Evolutionary conservation across 805 yeast species (phyloP), one percentile per base, ranked within the genome.

Genomic region (Metschnikowia kofuensis): DNA sequence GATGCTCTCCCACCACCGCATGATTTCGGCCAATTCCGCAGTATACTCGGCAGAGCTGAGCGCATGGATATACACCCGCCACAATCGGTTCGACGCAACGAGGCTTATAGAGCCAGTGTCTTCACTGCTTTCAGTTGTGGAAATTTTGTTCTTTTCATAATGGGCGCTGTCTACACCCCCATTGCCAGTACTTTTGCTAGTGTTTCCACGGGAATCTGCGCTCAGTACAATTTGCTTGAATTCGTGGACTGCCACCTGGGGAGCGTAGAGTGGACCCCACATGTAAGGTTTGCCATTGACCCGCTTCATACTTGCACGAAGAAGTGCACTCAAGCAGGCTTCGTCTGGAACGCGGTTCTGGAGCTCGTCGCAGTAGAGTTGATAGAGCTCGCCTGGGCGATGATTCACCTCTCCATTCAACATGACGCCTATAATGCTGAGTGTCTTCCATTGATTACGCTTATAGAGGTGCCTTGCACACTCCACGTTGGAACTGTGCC

Each of bases 191-290:
- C 51, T 49, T 3, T 45, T n/a, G 31, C 38, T 40, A 14, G 49
- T 40, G 28, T 41, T 36, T 2, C 21, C 36, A 13, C 43, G 30
- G 8, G 26, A 12, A 7, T 34, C 12, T 5, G 28, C 44, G 13
- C 30, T 47, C 10, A 34, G 46, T 5, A 62, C 74, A 37, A 77
- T 66, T 1, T 73, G 69, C 48, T 79, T 74, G 63, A 84, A 79
- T 59, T 84, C 87, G 35, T 70, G 74, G 2, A 82, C 70, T 0
- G 87, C 83, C 27, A 82, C 69, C 55, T 84, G 88, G 1, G 84
- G 70, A 0, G 90, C 87, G 45, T 66, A 77, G 36, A 72, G 44
- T 1, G 66, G 65, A 9, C 70, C 80, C 88, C 88, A 84, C 14
- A 65, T 43, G 2, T 75, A 40, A 12, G 62, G 53, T 6, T 46